Base-by-base conservation (phyloP, 2,329 filamentous ascomycete species). In the Colletotrichum ledebouriae region DNA sequence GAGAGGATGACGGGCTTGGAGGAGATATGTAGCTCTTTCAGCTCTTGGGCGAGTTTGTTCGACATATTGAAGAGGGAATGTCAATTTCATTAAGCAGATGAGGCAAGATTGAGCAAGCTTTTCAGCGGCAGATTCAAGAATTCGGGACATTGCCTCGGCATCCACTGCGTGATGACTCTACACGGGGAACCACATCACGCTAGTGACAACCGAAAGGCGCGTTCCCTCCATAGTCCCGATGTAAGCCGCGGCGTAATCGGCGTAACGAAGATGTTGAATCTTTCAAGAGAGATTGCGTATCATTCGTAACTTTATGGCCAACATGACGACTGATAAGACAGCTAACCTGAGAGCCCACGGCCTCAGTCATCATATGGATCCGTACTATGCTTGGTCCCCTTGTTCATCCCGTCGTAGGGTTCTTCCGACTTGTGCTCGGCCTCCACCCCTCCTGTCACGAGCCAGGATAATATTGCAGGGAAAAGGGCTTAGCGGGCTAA, bases 1-100 rank as follows among this genome's bases (percentile, higher is more conserved):
- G 85, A 79, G 6, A 89, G 77, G 47, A 89, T 69, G 41, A 89
- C 67, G 12, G 87, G 87, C 0, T 73, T 2, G 83, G 82, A 0
- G 86, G 84, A 22, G 76, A 4, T 69, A 74, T 89, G 87, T 20
- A 89, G 83, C 44, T 74, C 72, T 68, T 80, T 79, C 65, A 81
- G 73, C 33, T 73, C 76, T 57, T 72, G 77, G 67, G 77, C 85
- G 70, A 71, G 70, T 12, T 73, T 58, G 70, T 79, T 80, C 3
- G 3, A 17, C 63, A 62, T 41, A 13, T 20, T 1, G 2, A n/a
- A 1, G 4, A 33, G 9, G 22, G 7, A 29, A 1, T n/a, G 6
- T 25, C 25, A 25, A 25, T 25, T 25, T 5, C 25, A 11, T n/a
- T 0, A 10, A 29, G 25, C 13, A 1, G 1, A 11, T 1, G 7